Conservation (phyloP, 495 filamentous ascomycete genomes). For the Trypethelium eluteriae region DNA sequence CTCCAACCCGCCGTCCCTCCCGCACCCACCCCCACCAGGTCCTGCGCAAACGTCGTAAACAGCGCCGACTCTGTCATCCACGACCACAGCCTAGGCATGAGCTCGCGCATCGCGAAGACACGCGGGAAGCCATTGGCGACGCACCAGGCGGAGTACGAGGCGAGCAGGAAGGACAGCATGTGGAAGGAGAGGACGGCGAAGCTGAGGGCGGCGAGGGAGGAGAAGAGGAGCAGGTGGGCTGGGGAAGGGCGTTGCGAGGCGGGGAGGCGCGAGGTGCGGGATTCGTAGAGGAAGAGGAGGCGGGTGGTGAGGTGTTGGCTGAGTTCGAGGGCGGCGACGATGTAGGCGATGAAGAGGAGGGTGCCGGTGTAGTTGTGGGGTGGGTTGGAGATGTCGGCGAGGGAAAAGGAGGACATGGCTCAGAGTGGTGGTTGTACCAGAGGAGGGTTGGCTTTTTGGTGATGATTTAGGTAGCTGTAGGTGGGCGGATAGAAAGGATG, state of each 20-base stretch:
- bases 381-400: neutral
- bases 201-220: constrained; percentile 19
- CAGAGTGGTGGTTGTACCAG: neutral
- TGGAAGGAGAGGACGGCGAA: constrained; percentile 20
- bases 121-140: neutral
- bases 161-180: constrained; percentile 23
- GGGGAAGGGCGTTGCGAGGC: neutral
- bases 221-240: constrained; percentile 10
- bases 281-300: constrained; percentile 8
- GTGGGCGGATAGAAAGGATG: too few relatives aligned
- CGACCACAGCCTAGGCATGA: constrained; percentile 11
- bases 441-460: neutral
- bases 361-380: constrained; percentile 18
- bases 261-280: neutral
- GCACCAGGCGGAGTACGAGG: constrained; percentile 18
- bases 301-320: constrained; percentile 16
- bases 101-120: neutral
- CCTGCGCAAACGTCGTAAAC: constrained; percentile 22
- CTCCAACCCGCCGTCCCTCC: neutral
- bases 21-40: constrained; percentile 14
- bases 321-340: constrained; percentile 21
- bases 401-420: neutral
- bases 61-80: constrained; percentile 22
- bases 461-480: too few relatives aligned
- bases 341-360: constrained; percentile 23